Base-by-base conservation (phyloP, 2,329 filamentous ascomycete species). In the Scedosporium minutisporum region DNA sequence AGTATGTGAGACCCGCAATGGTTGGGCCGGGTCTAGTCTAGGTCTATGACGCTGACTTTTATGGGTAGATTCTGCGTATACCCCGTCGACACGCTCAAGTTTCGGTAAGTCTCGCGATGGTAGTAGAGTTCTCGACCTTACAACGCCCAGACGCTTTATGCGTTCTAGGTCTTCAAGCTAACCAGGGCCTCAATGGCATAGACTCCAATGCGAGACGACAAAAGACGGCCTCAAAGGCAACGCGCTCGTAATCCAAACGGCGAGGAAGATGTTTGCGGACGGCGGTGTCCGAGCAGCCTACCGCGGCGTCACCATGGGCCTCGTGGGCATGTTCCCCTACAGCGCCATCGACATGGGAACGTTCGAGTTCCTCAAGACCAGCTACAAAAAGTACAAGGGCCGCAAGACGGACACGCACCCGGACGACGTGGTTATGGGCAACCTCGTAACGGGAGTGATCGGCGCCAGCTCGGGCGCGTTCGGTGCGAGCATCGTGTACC, bases 281-380 rank as follows among this genome's bases (percentile, higher is more conserved):
- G 89, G 90, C 64, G 91, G 91, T 23, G 67, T 93, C 29, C 80
- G 84, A 38, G 82, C 90, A 6, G 93, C 92, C 66, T 99, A 97
- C 74, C 91, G 93, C 62, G 95, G 95, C 48, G 82, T 99, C 41
- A 93, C 92, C 0, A 95, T 97, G 84, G 95, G 95, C 16, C 82
- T 99, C 3, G 78, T 97, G 60, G 95, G 95, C 72, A 97, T 97
- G 87, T 99, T 99, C 70, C 95, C 95, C 0, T 99, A 97, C 74
- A 93, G 92, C 51, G 95, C 95, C 59, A 96, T 99, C 71, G 95
- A 99, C 72, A 88, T 99, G 70, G 91, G 91, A 66, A 96, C 91
- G 0, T 99, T 97, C 71, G 95, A 99, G 76, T 86, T 95, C 64
- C 82, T 97, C 65, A 99, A 99, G 76, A 85, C 84, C 58, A 81